A percentile compares a stretch with the other conserved stretches of the same genome.
These are phyloP conservation scores for Lepidium sativum DNA, from an alignment of 345 rosid genomes.

Conservation along the genomic window DNA sequence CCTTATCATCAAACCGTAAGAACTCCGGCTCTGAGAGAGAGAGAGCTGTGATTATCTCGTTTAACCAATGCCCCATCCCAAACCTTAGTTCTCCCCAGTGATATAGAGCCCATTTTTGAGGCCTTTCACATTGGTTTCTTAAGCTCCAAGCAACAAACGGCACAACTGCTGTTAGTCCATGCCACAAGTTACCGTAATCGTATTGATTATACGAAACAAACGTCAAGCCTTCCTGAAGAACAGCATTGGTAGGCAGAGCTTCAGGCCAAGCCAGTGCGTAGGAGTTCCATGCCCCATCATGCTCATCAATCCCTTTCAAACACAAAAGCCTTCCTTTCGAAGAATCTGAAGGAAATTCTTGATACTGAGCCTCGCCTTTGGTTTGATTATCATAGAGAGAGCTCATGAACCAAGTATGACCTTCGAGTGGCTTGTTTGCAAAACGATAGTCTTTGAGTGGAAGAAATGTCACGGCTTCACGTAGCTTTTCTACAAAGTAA, in stretches of 20 bases:
- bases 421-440: constrained; percentile 37
- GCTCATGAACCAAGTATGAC: too few species aligned
- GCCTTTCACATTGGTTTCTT: constrained; percentile 38
- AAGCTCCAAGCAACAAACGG: constrained; percentile 68
- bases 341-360: constrained; percentile 52
- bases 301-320: constrained; percentile 49
- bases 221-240: constrained; percentile 48
- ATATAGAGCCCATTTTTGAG: constrained; percentile 55
- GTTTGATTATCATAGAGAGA: too few species aligned
- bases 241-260: constrained; percentile 46
- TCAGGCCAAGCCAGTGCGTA: constrained; percentile 63
- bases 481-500: constrained; percentile 32
- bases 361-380: constrained; percentile 53
- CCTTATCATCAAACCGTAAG: constrained; percentile 47
- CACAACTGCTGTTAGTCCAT: constrained; percentile 42
- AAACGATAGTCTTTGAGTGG: constrained; percentile 59
- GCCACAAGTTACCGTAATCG: constrained; percentile 60
- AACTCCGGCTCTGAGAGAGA: constrained; percentile 35
- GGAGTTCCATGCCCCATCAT: constrained; percentile 67
- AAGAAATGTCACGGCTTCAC: constrained; percentile 44
- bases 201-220: constrained; percentile 65
- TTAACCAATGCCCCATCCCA: constrained; percentile 45
- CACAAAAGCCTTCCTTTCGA: constrained; percentile 51
- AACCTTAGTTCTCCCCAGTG: constrained; percentile 67
- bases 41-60: constrained; percentile 37